Conservation (phyloP, 139 green algal genomes). For the Ettlia oleoabundans region DNA sequence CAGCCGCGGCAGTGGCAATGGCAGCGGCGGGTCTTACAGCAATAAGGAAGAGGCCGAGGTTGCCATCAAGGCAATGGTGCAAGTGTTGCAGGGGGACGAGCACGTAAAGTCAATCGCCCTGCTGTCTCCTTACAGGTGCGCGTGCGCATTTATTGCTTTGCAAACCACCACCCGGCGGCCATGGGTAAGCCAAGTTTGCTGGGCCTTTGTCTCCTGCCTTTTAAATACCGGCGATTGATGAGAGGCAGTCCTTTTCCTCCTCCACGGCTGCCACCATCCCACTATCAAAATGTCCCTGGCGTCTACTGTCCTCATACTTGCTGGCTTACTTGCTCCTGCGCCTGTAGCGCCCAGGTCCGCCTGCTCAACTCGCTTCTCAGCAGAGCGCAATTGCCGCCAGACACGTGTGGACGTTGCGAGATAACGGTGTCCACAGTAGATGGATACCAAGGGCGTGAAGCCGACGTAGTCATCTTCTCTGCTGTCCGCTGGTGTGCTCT, state of each 20-base stretch:
- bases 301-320: no score
- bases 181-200: not conserved
- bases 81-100: slow-evolving; percentile 25
- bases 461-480: slow-evolving; percentile 90
- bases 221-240: no score
- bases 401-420: not conserved
- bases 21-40: slow-evolving; percentile 52
- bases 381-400: not conserved
- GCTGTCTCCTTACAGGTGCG: slow-evolving; percentile 77
- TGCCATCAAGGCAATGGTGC: slow-evolving; percentile 52
- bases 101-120: slow-evolving; percentile 70
- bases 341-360: slow-evolving; percentile 34
- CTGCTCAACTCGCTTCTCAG: slow-evolving; percentile 33
- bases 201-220: not conserved
- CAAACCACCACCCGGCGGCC: no score
- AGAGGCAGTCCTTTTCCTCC: not conserved
- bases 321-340: not conserved
- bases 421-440: slow-evolving; percentile 46
- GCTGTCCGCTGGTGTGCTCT: slow-evolving; percentile 73
- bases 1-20: not conserved
- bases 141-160: no score
- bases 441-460: slow-evolving; percentile 90
- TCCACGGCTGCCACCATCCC: no score
- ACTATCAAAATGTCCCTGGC: no score
- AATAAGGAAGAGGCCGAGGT: slow-evolving; percentile 74